Evolutionary conservation across 1,139 yeast genomes (phyloP), one percentile per base, ranked within the genome.

Genomic region (Diutina sp.): DNA sequence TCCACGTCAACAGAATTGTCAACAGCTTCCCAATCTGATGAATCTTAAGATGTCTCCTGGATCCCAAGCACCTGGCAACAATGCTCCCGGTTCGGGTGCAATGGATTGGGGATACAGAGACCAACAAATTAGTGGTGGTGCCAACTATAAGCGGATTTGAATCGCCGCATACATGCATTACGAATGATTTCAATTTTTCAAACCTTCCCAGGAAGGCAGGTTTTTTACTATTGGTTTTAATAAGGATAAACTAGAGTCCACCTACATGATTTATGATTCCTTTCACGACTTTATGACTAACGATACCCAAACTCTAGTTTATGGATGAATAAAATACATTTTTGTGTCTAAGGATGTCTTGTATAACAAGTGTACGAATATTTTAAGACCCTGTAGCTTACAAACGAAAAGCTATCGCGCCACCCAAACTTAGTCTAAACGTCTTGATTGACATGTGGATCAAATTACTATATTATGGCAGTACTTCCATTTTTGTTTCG

Each of bases 121-220:
- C 25, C 53, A 50, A 32, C 53, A 50, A 16, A n/a, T 50, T 6
- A 50, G 53, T 28, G 44, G 53, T n/a, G 44, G 44, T 4, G n/a
- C 53, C 53, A 47, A 47, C 21, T 50, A 30, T n/a, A 50, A 50
- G 53, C 35, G 44, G 45, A 18, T 50, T n/a, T 50, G 53, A 50
- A 28, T 35, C 6, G 14, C 41, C 41, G 41, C 41, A 35, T 5
- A 12, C 16, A 35, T 35, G 41, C 41, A 35, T 35, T 12, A 35
- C 14, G 41, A 35, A 35, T 11, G n/a, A 35, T 35, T 35, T 35
- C 41, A 35, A 35, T 35, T 35, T 35, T 32, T 35, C 14, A 35
- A 11, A 35, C 41, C 41, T 35, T 35, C 41, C 4, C n/a, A 35
- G 14, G 41, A 35, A 35, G 41, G 41, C 41, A 35, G 41, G 41